A percentile compares a stretch with the other conserved stretches of the same genome.
Evolutionary conservation across 768 basidiomycete species (phyloP).

Genomic region (Tulasnella sp.): DNA sequence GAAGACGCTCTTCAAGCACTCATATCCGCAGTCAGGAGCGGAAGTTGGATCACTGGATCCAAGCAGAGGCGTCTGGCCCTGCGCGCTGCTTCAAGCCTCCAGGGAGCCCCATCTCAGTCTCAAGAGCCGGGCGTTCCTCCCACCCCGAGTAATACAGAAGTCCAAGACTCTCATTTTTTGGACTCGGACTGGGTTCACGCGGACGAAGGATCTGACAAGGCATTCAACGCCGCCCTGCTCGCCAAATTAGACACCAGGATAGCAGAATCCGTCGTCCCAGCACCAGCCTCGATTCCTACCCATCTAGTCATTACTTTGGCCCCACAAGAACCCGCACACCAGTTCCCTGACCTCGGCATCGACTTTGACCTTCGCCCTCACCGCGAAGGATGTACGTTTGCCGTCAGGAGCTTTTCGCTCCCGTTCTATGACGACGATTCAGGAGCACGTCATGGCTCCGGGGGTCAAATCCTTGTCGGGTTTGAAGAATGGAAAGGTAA

Average conservation of each 20-base stretch:
- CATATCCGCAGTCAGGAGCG: neutral
- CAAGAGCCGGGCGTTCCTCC: neutral
- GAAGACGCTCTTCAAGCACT: neutral
- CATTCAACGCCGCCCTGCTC: neutral
- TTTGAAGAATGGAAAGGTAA: constrained; percentile 46
- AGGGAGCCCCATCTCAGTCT: neutral
- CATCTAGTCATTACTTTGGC: constrained; percentile 15
- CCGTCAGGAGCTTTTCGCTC: constrained; percentile 35
- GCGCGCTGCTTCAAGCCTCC: neutral
- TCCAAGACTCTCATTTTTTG: neutral
- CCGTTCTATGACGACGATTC: constrained; percentile 31
- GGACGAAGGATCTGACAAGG: neutral
- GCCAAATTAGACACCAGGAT: neutral
- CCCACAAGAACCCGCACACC: neutral
- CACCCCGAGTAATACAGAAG: neutral
- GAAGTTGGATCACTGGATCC: constrained; percentile 2
- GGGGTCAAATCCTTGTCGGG: constrained; percentile 41
- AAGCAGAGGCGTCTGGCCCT: neutral
- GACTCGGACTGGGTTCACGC: neutral
- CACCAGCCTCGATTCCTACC: neutral
- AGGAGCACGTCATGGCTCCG: constrained; percentile 16
- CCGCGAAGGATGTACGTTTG: constrained; percentile 38
- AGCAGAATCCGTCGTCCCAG: neutral
- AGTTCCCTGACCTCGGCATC: constrained; percentile 5
- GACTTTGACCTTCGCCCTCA: constrained; percentile 16